A percentile compares a stretch with the other conserved stretches of the same genome.
phyloP scores from a whole-genome alignment of 2,329 filamentous ascomycete species.

The Hypoxylon sp. region DNA sequence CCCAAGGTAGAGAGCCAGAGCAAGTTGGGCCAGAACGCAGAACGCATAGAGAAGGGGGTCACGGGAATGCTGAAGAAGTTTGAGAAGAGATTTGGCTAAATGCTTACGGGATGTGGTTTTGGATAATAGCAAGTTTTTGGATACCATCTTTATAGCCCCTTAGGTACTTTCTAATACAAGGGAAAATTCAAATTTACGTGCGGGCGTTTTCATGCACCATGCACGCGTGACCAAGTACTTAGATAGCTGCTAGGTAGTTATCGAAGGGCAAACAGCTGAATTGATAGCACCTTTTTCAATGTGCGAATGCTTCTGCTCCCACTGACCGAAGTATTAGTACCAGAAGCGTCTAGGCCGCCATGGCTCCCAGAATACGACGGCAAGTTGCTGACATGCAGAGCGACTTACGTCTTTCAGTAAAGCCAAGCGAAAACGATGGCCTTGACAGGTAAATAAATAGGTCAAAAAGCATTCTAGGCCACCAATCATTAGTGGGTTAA shows the following conservation, averaged over 20 bases:
- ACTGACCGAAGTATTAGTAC: background rate
- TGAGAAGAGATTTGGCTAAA: constrained; percentile 78
- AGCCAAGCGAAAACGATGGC: background rate
- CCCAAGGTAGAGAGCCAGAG: constrained; percentile 61
- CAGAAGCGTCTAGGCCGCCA: constrained; percentile 1
- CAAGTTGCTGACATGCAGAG: constrained; percentile 15
- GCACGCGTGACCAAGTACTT: background rate
- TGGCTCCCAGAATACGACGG: constrained; percentile 15
- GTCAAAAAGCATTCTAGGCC: background rate
- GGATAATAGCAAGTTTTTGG: constrained; percentile 4
- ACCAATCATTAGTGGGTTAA: background rate
- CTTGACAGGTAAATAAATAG: background rate
- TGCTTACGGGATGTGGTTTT: background rate
- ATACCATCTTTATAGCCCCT: constrained; percentile 5
- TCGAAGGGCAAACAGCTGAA: background rate
- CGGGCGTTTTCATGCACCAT: background rate
- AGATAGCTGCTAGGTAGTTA: no score
- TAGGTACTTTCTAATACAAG: background rate
- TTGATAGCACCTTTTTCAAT: background rate
- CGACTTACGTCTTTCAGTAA: constrained; percentile 7
- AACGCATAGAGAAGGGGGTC: constrained; percentile 77
- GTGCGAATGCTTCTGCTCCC: constrained; percentile 1
- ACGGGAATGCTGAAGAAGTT: constrained; percentile 82
- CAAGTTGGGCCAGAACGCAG: constrained; percentile 75
- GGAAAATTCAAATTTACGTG: background rate